phyloP scores from a whole-genome alignment of 148 eudicot species.

The Oxyria digyna region DNA sequence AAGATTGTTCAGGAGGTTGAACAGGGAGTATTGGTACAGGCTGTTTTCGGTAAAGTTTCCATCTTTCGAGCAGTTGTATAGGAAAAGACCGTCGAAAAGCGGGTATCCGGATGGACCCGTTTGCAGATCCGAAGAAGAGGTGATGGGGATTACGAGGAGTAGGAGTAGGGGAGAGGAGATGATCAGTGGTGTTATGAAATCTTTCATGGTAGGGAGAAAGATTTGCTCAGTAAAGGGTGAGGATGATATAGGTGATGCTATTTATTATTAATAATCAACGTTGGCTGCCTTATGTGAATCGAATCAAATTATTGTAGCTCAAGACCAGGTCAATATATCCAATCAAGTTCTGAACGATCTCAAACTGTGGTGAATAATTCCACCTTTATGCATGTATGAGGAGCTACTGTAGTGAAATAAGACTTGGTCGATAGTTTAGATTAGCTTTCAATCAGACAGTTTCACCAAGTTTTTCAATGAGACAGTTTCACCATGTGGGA shows the following conservation, averaged over 20 bases:
- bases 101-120: not conserved
- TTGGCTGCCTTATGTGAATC: not conserved
- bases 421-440: not conserved
- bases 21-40: conserved; percentile 2
- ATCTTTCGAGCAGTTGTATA: conserved; percentile 1
- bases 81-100: too few species aligned
- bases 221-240: too few species aligned
- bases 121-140: not conserved
- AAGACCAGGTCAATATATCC: not conserved
- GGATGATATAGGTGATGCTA: too few species aligned
- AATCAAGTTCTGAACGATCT: too few species aligned
- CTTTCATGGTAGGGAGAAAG: not conserved
- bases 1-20: conserved; percentile 2
- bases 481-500: too few species aligned
- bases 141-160: not conserved
- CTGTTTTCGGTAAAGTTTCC: not conserved
- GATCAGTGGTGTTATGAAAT: not conserved
- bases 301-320: not conserved
- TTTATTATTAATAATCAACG: not conserved
- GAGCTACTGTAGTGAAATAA: too few species aligned
- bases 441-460: not conserved
- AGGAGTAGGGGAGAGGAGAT: not conserved
- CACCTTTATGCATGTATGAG: too few species aligned
- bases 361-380: too few species aligned
- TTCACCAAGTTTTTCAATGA: not conserved